These are phyloP conservation scores for Metschnikowia vanudenii DNA, from an alignment of 805 yeast genomes.

Conservation along the genomic window DNA sequence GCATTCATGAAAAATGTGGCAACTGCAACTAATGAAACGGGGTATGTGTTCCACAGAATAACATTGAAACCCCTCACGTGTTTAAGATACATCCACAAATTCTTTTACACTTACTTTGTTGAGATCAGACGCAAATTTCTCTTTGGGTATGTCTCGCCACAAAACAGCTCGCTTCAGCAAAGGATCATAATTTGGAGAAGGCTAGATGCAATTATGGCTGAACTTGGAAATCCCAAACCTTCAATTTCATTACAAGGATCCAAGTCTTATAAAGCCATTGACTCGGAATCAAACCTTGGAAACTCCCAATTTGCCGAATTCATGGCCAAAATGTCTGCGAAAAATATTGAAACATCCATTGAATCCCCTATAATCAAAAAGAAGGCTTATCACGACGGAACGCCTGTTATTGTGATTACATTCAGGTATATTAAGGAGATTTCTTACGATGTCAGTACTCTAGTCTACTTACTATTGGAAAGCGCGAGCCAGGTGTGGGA, in stretches of 20 bases:
- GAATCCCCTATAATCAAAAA: constrained; percentile 55
- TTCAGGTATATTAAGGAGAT: constrained; percentile 36
- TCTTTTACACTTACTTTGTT: constrained; percentile 34
- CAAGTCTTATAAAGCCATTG: constrained; percentile 42
- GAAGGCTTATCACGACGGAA: constrained; percentile 68
- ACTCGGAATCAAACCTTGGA: constrained; percentile 44
- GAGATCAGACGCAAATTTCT: constrained; percentile 32
- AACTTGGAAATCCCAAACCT: constrained; percentile 60
- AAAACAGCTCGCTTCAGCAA: constrained; percentile 19
- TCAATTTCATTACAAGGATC: constrained; percentile 57
- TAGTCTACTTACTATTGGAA: constrained; percentile 61
- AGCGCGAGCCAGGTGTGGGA: constrained; percentile 71
- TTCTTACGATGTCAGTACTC: constrained; percentile 43
- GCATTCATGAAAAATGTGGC: constrained; percentile 30
- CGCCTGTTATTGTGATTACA: constrained; percentile 62
- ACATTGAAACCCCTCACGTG: constrained; percentile 35
- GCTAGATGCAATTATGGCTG: constrained; percentile 48
- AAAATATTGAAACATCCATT: constrained; percentile 46
- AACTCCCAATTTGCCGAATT: constrained; percentile 63
- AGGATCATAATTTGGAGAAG: constrained; percentile 30
- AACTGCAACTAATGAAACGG: constrained; percentile 5
- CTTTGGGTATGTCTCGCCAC: constrained; percentile 21
- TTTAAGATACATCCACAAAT: constrained; percentile 41
- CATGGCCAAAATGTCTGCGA: constrained; percentile 63
- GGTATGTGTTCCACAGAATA: constrained; percentile 28